A percentile compares a stretch with the other conserved stretches of the same genome.
phyloP scores from a whole-genome alignment of 2,329 filamentous ascomycete genomes.

The Scytalidium lignicola region DNA sequence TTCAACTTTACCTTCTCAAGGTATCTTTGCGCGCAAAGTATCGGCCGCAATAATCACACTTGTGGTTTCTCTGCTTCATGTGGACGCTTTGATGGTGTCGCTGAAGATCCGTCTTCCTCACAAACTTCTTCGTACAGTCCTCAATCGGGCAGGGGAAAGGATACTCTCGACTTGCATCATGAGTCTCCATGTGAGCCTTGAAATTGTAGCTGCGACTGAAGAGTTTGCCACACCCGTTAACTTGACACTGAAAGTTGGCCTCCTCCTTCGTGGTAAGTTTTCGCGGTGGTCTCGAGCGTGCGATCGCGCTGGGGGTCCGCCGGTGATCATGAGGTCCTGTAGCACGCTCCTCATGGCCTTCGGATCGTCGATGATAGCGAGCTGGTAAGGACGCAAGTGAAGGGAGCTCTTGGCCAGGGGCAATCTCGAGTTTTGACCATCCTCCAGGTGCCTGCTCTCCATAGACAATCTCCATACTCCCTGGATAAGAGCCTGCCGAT shows the following conservation, averaged over 20 bases:
- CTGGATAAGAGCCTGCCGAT: conserved; percentile 19
- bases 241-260: conserved; percentile 64
- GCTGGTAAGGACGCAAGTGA: conserved; percentile 21
- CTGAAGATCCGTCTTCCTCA: conserved; percentile 74
- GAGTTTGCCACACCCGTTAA: conserved; percentile 66
- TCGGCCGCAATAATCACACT: conserved; percentile 65
- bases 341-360: conserved; percentile 15
- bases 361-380: conserved; percentile 21
- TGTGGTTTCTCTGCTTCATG: conserved; percentile 63
- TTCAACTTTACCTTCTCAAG: conserved; percentile 58
- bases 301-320: conserved; percentile 16
- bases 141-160: conserved; percentile 61
- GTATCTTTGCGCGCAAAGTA: conserved; percentile 79
- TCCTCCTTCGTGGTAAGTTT: conserved; percentile 61
- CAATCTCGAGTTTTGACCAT: conserved; percentile 25
- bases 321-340: conserved; percentile 14
- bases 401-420: conserved; percentile 18
- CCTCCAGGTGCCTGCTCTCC: conserved; percentile 18
- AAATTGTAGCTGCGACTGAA: conserved; percentile 85
- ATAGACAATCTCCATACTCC: conserved; percentile 24
- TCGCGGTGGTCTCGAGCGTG: conserved; percentile 32
- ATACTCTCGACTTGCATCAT: conserved; percentile 68
- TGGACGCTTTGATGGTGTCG: conserved; percentile 64
- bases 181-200: conserved; percentile 80
- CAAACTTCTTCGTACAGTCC: conserved; percentile 70